These are phyloP conservation scores for Pseudogymnoascus sp. DNA, from an alignment of 2,329 filamentous ascomycete genomes.

Conservation along the genomic window DNA sequence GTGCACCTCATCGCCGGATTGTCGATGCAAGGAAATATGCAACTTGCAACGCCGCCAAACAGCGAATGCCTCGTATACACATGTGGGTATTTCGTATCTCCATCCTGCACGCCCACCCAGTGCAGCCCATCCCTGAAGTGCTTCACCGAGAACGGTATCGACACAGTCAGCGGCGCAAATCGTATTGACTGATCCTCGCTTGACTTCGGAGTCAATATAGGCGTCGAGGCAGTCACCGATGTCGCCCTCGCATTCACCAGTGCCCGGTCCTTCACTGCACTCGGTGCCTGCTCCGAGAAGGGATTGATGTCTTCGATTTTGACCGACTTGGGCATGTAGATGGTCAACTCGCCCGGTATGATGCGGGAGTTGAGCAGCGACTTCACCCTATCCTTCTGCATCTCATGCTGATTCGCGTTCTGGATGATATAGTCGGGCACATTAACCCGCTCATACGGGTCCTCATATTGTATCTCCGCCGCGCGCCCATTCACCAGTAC, in stretches of 20 bases:
- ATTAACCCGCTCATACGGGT: constrained; percentile 59
- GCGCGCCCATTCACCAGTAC: constrained; percentile 41
- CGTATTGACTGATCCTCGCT: constrained; percentile 31
- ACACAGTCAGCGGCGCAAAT: constrained; percentile 53
- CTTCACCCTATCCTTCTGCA: constrained; percentile 59
- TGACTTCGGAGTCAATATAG: constrained; percentile 26
- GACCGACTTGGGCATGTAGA: constrained; percentile 51
- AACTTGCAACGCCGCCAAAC: constrained; percentile 70
- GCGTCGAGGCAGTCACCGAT: constrained; percentile 17
- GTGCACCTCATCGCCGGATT: constrained; percentile 70
- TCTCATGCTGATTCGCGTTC: constrained; percentile 65
- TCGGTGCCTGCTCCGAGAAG: constrained; percentile 39
- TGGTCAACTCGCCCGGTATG: constrained; percentile 47
- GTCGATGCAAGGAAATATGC: constrained; percentile 89
- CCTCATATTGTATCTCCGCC: constrained; percentile 31
- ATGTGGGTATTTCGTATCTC: constrained; percentile 79
- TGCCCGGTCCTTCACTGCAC: constrained; percentile 35
- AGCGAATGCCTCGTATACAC: constrained; percentile 78
- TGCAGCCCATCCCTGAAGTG: constrained; percentile 79
- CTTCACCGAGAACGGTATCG: constrained; percentile 69
- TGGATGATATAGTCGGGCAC: constrained; percentile 53
- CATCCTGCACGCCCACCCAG: constrained; percentile 76
- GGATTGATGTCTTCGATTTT: constrained; percentile 53
- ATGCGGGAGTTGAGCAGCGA: constrained; percentile 24
- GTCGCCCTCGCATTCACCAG: constrained; percentile 27